phyloP scores from a whole-genome alignment of 192 early-diverging fungal genomes.

The Coemansia sp. region DNA sequence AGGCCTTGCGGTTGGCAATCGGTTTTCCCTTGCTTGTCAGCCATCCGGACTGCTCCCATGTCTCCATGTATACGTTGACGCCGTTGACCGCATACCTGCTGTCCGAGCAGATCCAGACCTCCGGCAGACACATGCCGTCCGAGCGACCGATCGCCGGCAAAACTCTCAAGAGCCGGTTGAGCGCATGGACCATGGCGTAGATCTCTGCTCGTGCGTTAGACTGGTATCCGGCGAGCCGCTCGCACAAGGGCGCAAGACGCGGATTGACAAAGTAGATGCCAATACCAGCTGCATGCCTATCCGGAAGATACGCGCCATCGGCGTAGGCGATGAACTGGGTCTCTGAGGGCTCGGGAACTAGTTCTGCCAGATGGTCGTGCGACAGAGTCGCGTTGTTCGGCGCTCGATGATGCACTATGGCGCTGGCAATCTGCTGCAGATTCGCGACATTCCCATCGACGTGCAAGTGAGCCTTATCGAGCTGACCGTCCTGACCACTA shows the following conservation, averaged over 20 bases:
- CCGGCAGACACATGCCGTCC: neutral
- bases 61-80: slow-evolving; percentile 37
- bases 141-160: neutral
- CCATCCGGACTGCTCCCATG: slow-evolving; percentile 36
- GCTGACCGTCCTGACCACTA: neutral
- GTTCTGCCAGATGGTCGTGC: slow-evolving; percentile 37
- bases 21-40: slow-evolving; percentile 37
- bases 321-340: slow-evolving; percentile 26
- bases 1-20: slow-evolving; percentile 41
- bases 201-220: slow-evolving; percentile 43
- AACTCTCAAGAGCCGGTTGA: slow-evolving; percentile 3
- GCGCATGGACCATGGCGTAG: slow-evolving; percentile 24
- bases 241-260: slow-evolving; percentile 19
- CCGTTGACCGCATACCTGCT: slow-evolving; percentile 49
- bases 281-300: slow-evolving; percentile 34
- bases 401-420: slow-evolving; percentile 29
- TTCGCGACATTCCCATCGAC: neutral
- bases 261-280: slow-evolving; percentile 34
- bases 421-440: slow-evolving; percentile 2
- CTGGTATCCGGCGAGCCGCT: slow-evolving; percentile 31
- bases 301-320: slow-evolving; percentile 37
- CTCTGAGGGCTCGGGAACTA: slow-evolving; percentile 23
- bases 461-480: neutral
- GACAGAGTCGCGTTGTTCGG: slow-evolving; percentile 37
- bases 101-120: slow-evolving; percentile 49